Evolutionary conservation across 2,329 filamentous ascomycete species (phyloP), one percentile per base, ranked within the genome.

Genomic region (Didymella pinodella): DNA sequence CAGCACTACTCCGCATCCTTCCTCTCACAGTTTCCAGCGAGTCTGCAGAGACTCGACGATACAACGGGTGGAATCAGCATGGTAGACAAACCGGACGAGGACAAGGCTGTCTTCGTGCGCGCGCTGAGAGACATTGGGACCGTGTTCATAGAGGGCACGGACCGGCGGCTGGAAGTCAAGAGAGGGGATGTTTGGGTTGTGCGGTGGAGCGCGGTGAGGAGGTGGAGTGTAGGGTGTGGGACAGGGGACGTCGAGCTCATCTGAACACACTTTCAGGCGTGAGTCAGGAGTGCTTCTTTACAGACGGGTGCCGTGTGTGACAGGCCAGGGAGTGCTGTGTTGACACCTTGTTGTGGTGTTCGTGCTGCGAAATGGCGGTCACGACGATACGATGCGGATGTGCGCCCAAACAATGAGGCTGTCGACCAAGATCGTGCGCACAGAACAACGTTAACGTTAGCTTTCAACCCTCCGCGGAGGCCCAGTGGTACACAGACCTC

Each of bases 61-160:
- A 91, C 90, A 14, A 88, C 90, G 0, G 94, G 93, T 29, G 93
- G 93, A 10, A 89, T 94, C 56, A 93, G 86, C 79, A 99, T 99
- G 95, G 87, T 98, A 29, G 93, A 97, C 72, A 83, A 86, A 2
- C 95, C 95, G 0, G 95, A 98, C 74, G 79, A 88, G 47, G 90
- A 95, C 61, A 84, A 86, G 2, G 92, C 92, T 7, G 93, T 98
- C 2, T 97, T 99, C 77, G 87, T 93, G 40, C 83, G 94, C 61
- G 83, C 91, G 48, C 78, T 93, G 52, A 83, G 82, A 53, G 86
- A 90, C 69, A 80, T 82, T 2, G 80, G 85, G 5, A 84, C 88
- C 12, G 79, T 81, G 20, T 71, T 60, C 18, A 84, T 87, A 7
- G 83, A 83, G 62, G 88, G 89, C 12, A 88, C 87, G 8, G 88